Evolutionary conservation across 2,329 filamentous ascomycete species (phyloP).

Genomic region (Phialophora macrospora): DNA sequence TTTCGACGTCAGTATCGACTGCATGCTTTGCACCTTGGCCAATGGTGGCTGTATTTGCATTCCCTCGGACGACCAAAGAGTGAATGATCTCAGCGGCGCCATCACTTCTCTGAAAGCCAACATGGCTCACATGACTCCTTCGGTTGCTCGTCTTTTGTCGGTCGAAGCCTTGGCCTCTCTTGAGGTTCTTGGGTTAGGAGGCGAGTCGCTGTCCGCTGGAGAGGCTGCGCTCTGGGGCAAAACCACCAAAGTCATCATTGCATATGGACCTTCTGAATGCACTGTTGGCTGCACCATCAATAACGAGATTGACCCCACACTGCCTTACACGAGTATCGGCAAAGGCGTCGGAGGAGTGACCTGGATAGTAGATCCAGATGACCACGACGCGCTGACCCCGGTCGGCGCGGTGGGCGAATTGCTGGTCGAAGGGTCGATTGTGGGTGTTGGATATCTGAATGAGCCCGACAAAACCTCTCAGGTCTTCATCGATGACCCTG

Average conservation of each 20-base stretch:
- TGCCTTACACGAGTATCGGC: constrained; percentile 49
- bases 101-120: constrained; percentile 59
- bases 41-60: constrained; percentile 56
- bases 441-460: constrained; percentile 55
- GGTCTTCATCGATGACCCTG: constrained; percentile 47
- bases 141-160: constrained; percentile 58
- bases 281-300: constrained; percentile 50
- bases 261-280: constrained; percentile 52
- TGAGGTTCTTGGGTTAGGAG: constrained; percentile 31
- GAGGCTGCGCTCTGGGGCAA: constrained; percentile 39
- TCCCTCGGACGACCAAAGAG: constrained; percentile 49
- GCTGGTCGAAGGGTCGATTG: constrained; percentile 54
- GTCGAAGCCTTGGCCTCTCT: constrained; percentile 47
- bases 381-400: constrained; percentile 47
- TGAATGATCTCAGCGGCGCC: constrained; percentile 55
- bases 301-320: constrained; percentile 43
- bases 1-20: constrained; percentile 54
- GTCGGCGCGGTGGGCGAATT: constrained; percentile 56
- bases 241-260: constrained; percentile 53
- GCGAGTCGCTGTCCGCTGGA: constrained; percentile 38
- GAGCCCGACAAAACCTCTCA: constrained; percentile 46
- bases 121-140: constrained; percentile 63
- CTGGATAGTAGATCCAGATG: constrained; percentile 50
- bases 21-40: constrained; percentile 46
- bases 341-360: constrained; percentile 45